Base-by-base conservation (phyloP, 2,329 filamentous ascomycete genomes). In the Fusarium sp. region DNA sequence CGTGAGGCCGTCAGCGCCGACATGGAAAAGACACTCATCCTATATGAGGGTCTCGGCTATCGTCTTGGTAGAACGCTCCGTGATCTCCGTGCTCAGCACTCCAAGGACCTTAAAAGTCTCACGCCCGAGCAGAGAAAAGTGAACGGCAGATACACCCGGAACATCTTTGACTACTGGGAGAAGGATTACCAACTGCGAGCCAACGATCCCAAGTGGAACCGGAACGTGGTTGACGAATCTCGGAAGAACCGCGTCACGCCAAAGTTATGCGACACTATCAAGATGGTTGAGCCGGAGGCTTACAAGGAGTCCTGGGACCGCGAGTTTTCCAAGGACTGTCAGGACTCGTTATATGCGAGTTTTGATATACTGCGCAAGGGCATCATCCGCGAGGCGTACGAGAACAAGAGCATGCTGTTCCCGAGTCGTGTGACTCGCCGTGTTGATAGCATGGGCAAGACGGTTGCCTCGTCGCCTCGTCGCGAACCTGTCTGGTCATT, bases 321-420 rank as follows among this genome's bases (percentile, higher is more conserved):
- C 11, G 40, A 42, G 40, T 2, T 11, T 22, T 42, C 9, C 37
- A 38, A n/a, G 37, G 37, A 14, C n/a, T 14, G 22, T 14, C 11
- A 42, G 6, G 40, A 42, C 20, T 42, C 40, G 40, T 14, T 22
- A 20, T 42, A 2, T 50, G 72, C 4, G 76, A 9, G 77, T 79
- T 67, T 34, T 47, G 60, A 74, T 1, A 42, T 82, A 2, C 78
- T 87, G 45, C 80, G 84, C 38, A 77, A 79, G 52, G 80, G 79
- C 0, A 79, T 89, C 52, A 80, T 88, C 22, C 77, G 82, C 5
- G 87, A 89, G 79, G 80, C 83, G 24, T 80, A 83, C 45, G 77
- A 81, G 65, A 87, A 87, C 67, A 78, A 81, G 62, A 82, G 79
- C 37, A 83, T 86, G 76, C 76, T 87, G 14, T 85, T 83, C 70